Evolutionary conservation across 2,329 filamentous ascomycete species (phyloP).

Genomic region (Colletotrichum somersetense): DNA sequence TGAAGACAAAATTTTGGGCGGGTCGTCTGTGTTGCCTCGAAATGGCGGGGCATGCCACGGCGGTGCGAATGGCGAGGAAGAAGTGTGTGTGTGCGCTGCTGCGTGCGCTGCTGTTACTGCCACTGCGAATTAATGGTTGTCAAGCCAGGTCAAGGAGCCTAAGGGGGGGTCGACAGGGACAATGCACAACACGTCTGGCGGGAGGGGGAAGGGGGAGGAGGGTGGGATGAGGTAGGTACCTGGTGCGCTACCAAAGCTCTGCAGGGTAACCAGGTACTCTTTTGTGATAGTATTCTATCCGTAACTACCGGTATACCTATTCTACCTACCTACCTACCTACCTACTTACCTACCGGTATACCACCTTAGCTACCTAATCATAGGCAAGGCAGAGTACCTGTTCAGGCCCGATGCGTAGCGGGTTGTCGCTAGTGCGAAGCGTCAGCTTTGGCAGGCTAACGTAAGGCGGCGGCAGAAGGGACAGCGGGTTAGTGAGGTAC

Average conservation of each 20-base stretch:
- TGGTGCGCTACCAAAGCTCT: background rate
- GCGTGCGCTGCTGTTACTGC: background rate
- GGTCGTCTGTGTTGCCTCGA: slow-evolving; percentile 41
- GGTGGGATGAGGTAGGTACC: slow-evolving; percentile 13
- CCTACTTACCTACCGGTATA: too few relatives aligned
- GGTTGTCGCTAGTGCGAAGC: slow-evolving; percentile 2
- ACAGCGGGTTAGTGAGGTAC: background rate
- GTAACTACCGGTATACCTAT: background rate
- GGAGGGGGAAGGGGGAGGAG: background rate
- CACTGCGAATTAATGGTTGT: background rate
- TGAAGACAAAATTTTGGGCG: slow-evolving; percentile 44
- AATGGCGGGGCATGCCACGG: slow-evolving; percentile 43
- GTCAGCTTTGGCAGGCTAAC: slow-evolving; percentile 22
- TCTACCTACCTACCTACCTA: background rate
- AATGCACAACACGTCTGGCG: background rate
- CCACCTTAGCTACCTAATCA: background rate
- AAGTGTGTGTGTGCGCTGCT: slow-evolving; percentile 1
- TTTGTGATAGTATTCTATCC: background rate
- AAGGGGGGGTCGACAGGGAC: slow-evolving; percentile 14
- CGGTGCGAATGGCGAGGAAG: slow-evolving; percentile 13
- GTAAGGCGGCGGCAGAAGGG: slow-evolving; percentile 19
- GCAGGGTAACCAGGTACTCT: slow-evolving; percentile 4
- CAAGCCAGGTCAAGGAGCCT: slow-evolving; percentile 12
- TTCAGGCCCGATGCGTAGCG: slow-evolving; percentile 12
- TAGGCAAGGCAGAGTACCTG: slow-evolving; percentile 1